Evolutionary conservation across 2,329 filamentous ascomycete genomes (phyloP), one percentile per base, ranked within the genome.

Genomic region (Neonectria ditissima): DNA sequence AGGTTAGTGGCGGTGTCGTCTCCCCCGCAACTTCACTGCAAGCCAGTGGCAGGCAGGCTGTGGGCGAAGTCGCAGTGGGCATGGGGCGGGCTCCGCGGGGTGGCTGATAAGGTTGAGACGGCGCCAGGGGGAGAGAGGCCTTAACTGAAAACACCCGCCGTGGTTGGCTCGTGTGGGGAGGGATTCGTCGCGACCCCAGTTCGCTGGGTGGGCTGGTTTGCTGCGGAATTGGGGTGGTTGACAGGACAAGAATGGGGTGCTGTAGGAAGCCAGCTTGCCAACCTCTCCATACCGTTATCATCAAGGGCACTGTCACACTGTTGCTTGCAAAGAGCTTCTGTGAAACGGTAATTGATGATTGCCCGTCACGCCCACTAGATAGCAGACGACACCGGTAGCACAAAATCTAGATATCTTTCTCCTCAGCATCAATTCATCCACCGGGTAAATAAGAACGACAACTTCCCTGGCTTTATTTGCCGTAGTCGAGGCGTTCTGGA

Each of bases 41-140:
- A 62, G 48, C 53, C 44, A 59, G 54, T 26, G 14, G 26, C 45
- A 32, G 45, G 45, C 45, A n/a, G 41, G 51, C 37, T 11, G n/a
- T 41, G 37, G 37, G 14, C 34, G 16, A 37, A 37, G 34, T 37
- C 14, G 34, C 34, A 37, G 34, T n/a, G 14, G 34, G 8, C 34
- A 37, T 37, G 34, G 34, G 16, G 61, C 63, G 37, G 37, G 5
- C 37, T 70, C 70, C 58, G 70, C 68, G 70, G 70, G 70, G 68
- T 69, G 63, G 58, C 63, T 73, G 69, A 70, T 66, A 69, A 67
- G 58, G 66, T 69, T 69, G 43, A 45, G 63, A 45, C 60, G 63
- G 65, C 58, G 55, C 37, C 59, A 61, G 56, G 63, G 67, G 67
- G 43, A 41, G 44, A 24, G 47, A 50, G 22, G 34, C 53, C 30